Base-by-base conservation (phyloP, 805 yeast species). In the Lachancea kluyveri region DNA sequence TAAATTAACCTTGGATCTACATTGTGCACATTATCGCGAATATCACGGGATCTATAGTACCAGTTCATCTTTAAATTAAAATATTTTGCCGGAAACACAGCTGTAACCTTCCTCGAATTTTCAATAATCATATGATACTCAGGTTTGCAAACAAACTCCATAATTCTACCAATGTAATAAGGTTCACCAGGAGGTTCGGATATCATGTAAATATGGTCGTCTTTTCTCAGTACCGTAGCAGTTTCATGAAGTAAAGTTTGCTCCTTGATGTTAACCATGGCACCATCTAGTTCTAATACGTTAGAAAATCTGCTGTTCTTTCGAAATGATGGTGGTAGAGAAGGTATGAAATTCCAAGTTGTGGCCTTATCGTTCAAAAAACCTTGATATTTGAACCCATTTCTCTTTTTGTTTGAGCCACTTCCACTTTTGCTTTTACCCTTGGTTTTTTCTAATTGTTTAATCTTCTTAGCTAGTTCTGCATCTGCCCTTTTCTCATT, bases 111-210 rank as follows among this genome's bases (percentile, higher is more conserved):
- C 13, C 21, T 10, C 8, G 45, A 37, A 4, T 33, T 24, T 7
- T 37, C 30, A 8, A 52, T 50, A 10, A 38, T 33, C 1, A 24
- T 22, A 17, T 41, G 32, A 31, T 33, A 51, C 30, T 46, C 52
- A 6, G 44, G 36, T 35, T 42, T 48, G 30, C 56, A 55, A 3
- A 65, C 67, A 43, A 87, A 85, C 10, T 88, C 92, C 66, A 84
- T 72, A 23, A 90, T 68, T 24, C 90, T 66, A 1, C 94, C 97
- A 26, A 92, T 72, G 48, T 86, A 84, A 62, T 82, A 92, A 0
- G 97, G 96, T 47, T 86, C 96, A 2, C 95, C 92, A 0, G 95
- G 86, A 1, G 95, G 95, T 54, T 86, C 96, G 41, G 92, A 76
- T 8, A 88, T 69, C 77, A 88, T 76, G 52, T 82, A 87, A 7